These are phyloP conservation scores for Punctularia strigosozonata DNA, from an alignment of 768 basidiomycete genomes.

Conservation along the genomic window DNA sequence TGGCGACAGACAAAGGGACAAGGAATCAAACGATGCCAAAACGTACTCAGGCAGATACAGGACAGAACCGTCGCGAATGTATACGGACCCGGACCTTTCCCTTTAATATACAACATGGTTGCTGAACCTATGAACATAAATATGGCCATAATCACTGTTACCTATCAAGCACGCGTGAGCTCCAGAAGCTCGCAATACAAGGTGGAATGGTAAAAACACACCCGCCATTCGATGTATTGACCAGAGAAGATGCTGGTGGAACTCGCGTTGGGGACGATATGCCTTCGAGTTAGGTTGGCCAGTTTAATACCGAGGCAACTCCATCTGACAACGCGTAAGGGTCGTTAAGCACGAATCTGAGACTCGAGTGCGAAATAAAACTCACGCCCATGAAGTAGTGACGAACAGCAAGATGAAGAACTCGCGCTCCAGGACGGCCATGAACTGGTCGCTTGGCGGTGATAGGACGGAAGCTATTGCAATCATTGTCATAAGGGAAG, in stretches of 20 bases:
- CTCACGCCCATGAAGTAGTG: slow-evolving; percentile 47
- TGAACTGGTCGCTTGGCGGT: slow-evolving; percentile 56
- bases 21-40: not conserved
- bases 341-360: too few species aligned
- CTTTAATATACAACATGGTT: slow-evolving; percentile 48
- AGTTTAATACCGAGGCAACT: slow-evolving; percentile 51
- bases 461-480: slow-evolving; percentile 46
- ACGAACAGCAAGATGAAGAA: slow-evolving; percentile 38
- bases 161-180: too few species aligned
- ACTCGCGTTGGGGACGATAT: slow-evolving; percentile 27
- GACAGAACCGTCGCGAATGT: slow-evolving; percentile 41
- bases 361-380: slow-evolving; percentile 4
- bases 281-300: slow-evolving; percentile 40
- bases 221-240: slow-evolving; percentile 40
- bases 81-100: slow-evolving; percentile 54
- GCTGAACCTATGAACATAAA: slow-evolving; percentile 54
- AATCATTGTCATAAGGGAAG: not conserved
- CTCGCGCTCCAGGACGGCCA: slow-evolving; percentile 59
- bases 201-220: slow-evolving; percentile 10
- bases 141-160: slow-evolving; percentile 43
- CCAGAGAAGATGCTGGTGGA: slow-evolving; percentile 32
- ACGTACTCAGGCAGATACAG: slow-evolving; percentile 47
- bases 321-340: slow-evolving; percentile 37
- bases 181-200: too few species aligned
- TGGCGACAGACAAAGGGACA: slow-evolving; percentile 1